These are phyloP conservation scores for Pseudogymnoascus pannorum DNA, from an alignment of 2,329 filamentous ascomycete species.

Conservation along the genomic window DNA sequence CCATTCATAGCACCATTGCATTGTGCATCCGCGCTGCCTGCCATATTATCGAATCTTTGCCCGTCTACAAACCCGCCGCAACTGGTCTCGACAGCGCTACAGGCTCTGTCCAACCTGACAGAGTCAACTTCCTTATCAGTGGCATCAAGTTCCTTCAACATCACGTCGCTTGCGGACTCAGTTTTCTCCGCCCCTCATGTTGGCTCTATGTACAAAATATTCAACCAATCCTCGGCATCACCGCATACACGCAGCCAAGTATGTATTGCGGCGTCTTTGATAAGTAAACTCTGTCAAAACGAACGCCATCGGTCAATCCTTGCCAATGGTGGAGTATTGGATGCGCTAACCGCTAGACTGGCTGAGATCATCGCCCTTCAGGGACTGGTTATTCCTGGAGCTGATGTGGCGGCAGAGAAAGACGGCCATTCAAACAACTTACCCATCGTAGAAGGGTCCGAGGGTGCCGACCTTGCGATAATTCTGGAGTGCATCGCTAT, in stretches of 20 bases:
- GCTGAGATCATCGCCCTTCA: conserved; percentile 62
- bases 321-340: conserved; percentile 65
- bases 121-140: conserved; percentile 48
- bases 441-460: conserved; percentile 50
- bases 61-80: conserved; percentile 55
- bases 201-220: conserved; percentile 55
- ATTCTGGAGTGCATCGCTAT: conserved; percentile 71
- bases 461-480: conserved; percentile 53
- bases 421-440: conserved; percentile 51
- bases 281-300: conserved; percentile 56
- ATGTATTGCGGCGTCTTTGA: conserved; percentile 48
- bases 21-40: conserved; percentile 57
- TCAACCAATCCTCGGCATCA: conserved; percentile 50
- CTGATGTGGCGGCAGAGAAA: conserved; percentile 42
- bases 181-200: conserved; percentile 59
- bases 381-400: conserved; percentile 61
- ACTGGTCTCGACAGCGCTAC: conserved; percentile 66
- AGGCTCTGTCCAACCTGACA: conserved; percentile 64
- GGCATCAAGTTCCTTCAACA: conserved; percentile 43
- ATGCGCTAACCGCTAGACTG: conserved; percentile 68
- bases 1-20: conserved; percentile 70
- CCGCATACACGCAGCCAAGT: conserved; percentile 54
- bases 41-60: conserved; percentile 64
- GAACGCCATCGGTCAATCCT: conserved; percentile 65
- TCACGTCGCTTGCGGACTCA: conserved; percentile 48